Conservation (phyloP, 73 alveolate species). For the Paramecium octaurelia region DNA sequence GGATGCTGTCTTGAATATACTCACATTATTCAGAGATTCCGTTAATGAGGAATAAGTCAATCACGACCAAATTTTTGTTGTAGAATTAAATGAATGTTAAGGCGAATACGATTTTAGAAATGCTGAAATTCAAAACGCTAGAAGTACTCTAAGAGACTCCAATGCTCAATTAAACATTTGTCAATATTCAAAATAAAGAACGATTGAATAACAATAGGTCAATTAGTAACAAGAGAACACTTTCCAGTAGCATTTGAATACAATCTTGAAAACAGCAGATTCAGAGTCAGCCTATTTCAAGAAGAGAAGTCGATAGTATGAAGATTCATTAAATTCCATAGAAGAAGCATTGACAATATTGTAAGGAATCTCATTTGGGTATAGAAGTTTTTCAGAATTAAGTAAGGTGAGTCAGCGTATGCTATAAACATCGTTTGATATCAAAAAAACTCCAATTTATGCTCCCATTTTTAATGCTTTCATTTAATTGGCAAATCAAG, state of each 20-base stretch:
- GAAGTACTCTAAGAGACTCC: neutral
- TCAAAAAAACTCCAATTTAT: neutral
- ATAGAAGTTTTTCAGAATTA: neutral
- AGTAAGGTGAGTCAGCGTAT: neutral
- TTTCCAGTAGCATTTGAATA: neutral
- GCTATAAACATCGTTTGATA: neutral
- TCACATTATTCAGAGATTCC: conserved; percentile 21
- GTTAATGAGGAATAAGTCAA: conserved; percentile 42
- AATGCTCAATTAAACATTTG: neutral
- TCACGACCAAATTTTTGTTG: conserved; percentile 18
- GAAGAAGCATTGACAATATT: neutral
- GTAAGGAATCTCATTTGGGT: neutral
- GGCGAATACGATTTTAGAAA: conserved; percentile 27
- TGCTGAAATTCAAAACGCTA: neutral
- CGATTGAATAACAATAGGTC: neutral
- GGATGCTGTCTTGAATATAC: conserved; percentile 15
- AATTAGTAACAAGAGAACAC: neutral
- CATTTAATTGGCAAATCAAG: neutral
- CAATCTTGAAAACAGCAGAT: neutral
- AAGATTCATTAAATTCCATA: neutral
- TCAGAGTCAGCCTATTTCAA: neutral
- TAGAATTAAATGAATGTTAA: neutral
- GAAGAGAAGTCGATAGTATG: neutral
- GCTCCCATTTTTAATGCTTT: conserved; percentile 1
- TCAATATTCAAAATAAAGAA: neutral